These are phyloP conservation scores for Phytopythium litorale DNA, from an alignment of 352 stramenopile species.

Conservation along the genomic window DNA sequence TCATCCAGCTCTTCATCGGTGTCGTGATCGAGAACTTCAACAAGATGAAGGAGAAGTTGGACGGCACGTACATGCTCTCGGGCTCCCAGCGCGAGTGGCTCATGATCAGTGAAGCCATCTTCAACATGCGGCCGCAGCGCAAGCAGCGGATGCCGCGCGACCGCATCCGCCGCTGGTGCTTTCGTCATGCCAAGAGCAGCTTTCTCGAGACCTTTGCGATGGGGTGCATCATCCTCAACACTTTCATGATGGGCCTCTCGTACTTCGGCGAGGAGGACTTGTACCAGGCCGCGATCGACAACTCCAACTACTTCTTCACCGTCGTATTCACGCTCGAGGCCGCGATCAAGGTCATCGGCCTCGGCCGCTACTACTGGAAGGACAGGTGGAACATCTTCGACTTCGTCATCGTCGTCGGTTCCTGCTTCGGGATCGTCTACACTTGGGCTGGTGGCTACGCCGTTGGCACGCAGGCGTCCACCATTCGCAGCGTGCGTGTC, in stretches of 20 bases:
- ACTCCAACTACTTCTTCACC: constrained; percentile 77
- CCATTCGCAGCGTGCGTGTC: constrained; percentile 83
- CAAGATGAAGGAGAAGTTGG: constrained; percentile 59
- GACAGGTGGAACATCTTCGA: constrained; percentile 86
- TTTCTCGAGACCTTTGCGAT: constrained; percentile 76
- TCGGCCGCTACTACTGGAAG: constrained; percentile 75
- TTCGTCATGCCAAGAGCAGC: constrained; percentile 34
- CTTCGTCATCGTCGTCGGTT: constrained; percentile 50
- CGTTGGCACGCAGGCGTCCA: constrained; percentile 37
- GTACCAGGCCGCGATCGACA: constrained; percentile 51
- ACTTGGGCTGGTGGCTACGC: constrained; percentile 20
- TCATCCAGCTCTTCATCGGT: constrained; percentile 91
- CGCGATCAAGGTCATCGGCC: constrained; percentile 69
- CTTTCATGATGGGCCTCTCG: constrained; percentile 72
- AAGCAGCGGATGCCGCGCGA: constrained; percentile 44
- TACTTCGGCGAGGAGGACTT: constrained; percentile 78
- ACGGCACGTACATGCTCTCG: constrained; percentile 67
- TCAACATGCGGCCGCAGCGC: constrained; percentile 33
- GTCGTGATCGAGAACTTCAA: constrained; percentile 92
- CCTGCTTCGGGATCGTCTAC: constrained; percentile 47
- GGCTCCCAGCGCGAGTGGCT: constrained; percentile 72
- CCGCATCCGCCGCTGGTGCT: constrained; percentile 30
- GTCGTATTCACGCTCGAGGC: constrained; percentile 81
- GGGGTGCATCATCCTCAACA: constrained; percentile 86
- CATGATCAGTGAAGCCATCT: constrained; percentile 47